A percentile compares a stretch with the other conserved stretches of the same genome.
Evolutionary conservation across 257 asterid genomes (phyloP).

Genomic region (Apocynum venetum): DNA sequence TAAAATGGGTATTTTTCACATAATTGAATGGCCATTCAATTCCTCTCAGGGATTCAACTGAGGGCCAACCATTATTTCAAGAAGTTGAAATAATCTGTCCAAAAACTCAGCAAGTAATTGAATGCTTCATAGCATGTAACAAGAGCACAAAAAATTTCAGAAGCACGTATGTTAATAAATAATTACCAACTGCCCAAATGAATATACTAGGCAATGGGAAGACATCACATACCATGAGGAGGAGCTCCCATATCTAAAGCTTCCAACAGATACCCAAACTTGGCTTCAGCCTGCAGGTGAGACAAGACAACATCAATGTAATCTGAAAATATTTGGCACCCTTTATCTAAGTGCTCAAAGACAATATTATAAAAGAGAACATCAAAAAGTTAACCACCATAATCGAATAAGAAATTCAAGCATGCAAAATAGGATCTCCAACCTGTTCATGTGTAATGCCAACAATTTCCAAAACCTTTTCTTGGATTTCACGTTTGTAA

Average conservation of each 20-base stretch:
- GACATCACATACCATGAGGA: slow-evolving; percentile 71
- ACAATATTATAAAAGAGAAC: too few species aligned
- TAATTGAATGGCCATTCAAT: neutral
- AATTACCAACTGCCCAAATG: neutral
- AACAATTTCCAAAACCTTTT: slow-evolving; percentile 78
- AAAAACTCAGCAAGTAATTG: neutral
- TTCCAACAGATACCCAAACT: slow-evolving; percentile 94
- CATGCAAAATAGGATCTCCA: slow-evolving; percentile 7
- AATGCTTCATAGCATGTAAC: neutral
- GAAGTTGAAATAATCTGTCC: neutral
- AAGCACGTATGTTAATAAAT: neutral
- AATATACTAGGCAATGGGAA: neutral
- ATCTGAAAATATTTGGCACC: neutral
- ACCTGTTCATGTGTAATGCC: slow-evolving; percentile 89
- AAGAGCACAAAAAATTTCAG: neutral
- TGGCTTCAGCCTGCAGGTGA: slow-evolving; percentile 71
- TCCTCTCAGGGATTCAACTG: neutral
- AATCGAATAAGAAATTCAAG: neutral
- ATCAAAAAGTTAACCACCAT: neutral
- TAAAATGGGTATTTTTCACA: neutral
- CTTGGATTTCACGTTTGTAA: slow-evolving; percentile 86
- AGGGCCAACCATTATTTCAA: neutral
- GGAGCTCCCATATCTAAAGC: slow-evolving; percentile 99
- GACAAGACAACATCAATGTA: neutral
- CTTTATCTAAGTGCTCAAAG: neutral